phyloP scores from a whole-genome alignment of 2,329 filamentous ascomycete species.

The Verticillium nubilum region DNA sequence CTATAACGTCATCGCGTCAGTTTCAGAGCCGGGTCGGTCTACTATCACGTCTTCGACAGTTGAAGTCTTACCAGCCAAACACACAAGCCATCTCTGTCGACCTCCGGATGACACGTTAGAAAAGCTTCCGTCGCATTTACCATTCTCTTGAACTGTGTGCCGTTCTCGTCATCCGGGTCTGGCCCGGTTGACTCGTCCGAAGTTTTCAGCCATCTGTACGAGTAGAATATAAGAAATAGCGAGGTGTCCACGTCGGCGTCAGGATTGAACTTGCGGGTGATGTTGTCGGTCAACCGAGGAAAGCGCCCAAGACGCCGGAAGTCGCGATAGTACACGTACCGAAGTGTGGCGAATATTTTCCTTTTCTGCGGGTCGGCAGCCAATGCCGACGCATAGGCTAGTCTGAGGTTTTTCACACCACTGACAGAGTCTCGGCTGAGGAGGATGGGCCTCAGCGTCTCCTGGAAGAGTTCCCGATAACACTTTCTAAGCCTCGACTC shows the following conservation, averaged over 20 bases:
- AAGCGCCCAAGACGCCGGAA: constrained; percentile 18
- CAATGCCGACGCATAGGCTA: background rate
- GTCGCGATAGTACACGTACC: constrained; percentile 20
- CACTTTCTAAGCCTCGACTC: constrained; percentile 24
- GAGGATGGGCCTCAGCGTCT: constrained; percentile 22
- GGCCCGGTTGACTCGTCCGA: constrained; percentile 5
- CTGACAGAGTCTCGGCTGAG: constrained; percentile 4
- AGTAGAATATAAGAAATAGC: constrained; percentile 26
- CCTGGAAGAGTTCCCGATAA: constrained; percentile 30
- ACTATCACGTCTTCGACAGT: background rate
- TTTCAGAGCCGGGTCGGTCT: background rate
- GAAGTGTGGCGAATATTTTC: constrained; percentile 19
- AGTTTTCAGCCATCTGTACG: constrained; percentile 24
- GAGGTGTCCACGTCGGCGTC: background rate
- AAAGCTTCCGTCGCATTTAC: constrained; percentile 20
- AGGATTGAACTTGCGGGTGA: constrained; percentile 8
- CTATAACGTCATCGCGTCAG: background rate
- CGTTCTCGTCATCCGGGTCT: constrained; percentile 20
- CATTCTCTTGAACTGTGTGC: constrained; percentile 26
- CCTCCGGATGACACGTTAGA: constrained; percentile 15
- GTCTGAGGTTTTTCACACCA: background rate
- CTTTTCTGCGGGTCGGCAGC: background rate
- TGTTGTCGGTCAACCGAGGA: constrained; percentile 17
- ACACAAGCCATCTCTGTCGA: constrained; percentile 15
- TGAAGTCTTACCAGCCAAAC: constrained; percentile 17